Evolutionary conservation across 176 grass and related monocot genomes (phyloP), one percentile per base, ranked within the genome.

Genomic region (Ananas comosus): DNA sequence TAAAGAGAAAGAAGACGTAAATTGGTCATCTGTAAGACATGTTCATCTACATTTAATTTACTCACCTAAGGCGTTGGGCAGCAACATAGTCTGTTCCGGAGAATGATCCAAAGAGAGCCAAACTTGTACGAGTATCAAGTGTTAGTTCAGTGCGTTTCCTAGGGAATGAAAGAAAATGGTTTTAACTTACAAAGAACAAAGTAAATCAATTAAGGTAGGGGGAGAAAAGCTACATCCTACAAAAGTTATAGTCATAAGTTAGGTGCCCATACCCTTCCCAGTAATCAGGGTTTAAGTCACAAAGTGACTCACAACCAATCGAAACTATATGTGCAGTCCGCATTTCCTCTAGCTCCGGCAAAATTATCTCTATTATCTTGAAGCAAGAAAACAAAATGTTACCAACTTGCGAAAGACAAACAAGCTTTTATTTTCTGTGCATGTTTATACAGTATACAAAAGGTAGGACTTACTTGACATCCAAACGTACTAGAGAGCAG

Each of bases 311-410:
- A 75, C 84, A 87, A 56, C 94, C 94, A 90, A 99, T 99, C 25
- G 94, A 93, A 22, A 99, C 80, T 63, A 99, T 0, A 90, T 99
- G 94, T 50, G 94, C 89, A 61, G 87, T 82, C 51, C 80, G 84
- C 94, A 99, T 99, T 78, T 93, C 94, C 64, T 99, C 89, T 65
- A 99, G 80, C 69, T 99, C 94, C 78, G 94, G 94, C 70, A 99
- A 85, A 78, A 84, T 79, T 90, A 99, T 99, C 70, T 99, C 94
- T 83, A 78, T 74, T 53, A 83, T 83, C 94, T 99, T 85, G 4
- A 96, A 78, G 86, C 19, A 80, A 52, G 58, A 51, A 70, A 24
- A 79, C 28, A 4, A n/a, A 69, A 25, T 50, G 22, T 63, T 52
- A 78, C 0, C 14, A 70, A 12, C 64, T 66, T 56, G 67, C 42